Base-by-base conservation (phyloP, 345 rosid genomes). In the Jatropha curcas region DNA sequence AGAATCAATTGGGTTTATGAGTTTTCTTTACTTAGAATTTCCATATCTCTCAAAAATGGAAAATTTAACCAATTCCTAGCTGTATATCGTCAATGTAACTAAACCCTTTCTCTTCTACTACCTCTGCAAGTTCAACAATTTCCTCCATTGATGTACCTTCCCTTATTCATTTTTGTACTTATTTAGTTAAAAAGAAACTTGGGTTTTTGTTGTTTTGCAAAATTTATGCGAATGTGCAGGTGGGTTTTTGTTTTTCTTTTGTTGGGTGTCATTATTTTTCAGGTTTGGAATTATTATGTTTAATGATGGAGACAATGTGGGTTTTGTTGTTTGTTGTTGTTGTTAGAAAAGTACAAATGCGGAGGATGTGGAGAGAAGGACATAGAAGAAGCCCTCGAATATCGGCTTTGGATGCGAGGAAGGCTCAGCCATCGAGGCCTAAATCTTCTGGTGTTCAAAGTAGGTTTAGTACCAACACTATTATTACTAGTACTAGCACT, bases 381-480 rank as follows among this genome's bases (percentile, higher is more conserved):
- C 73, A 77, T 24, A 79, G 86, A 74, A 81, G 81, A 75, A 88
- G 87, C 76, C 84, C 88, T 30, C 73, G 84, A 66, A 81, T 84
- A 68, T 84, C 78, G 69, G 84, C 83, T 64, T 68, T 82, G 71
- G 82, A 70, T 74, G 77, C 69, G 27, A 68, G 78, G 69, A 80
- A 85, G 62, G 74, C 81, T 68, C 82, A 50, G 78, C 79, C 48
- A 72, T 28, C 56, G 28, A 78, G 61, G 69, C 13, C 45, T 0
- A 41, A 7, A 7, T 4, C n/a, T 60, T 0, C 48, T 74, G 66
- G 59, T 50, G 43, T 33, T 35, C 61, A 30, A 27, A 56, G 51
- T 56, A 35, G 74, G 39, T 51, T 64, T 48, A 62, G 12, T 46
- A 43, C 52, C 46, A 62, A 22, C 33, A 41, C 28, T n/a, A 43